Conservation (phyloP, 495 filamentous ascomycete species). For the Neurospora sp. region DNA sequence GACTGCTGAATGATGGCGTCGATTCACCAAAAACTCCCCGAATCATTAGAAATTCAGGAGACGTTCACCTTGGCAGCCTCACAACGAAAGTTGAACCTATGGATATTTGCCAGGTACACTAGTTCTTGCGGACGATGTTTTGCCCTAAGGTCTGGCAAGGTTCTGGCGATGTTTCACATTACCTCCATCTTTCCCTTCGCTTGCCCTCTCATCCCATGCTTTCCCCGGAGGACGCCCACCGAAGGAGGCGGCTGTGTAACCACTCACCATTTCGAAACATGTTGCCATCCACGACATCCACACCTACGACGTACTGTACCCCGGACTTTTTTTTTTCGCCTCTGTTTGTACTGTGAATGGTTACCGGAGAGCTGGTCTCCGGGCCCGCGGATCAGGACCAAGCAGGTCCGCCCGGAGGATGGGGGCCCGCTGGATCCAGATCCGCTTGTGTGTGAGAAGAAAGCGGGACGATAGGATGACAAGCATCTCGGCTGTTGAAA, state of each 20-base stretch:
- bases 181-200: background rate
- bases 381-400: background rate
- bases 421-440: background rate
- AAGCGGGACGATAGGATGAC: background rate
- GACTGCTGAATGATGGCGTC: no score
- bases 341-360: background rate
- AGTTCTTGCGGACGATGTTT: background rate
- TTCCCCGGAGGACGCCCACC: background rate
- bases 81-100: no score
- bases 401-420: background rate
- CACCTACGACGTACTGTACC: background rate
- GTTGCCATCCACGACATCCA: background rate
- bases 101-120: background rate
- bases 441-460: background rate
- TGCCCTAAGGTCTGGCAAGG: background rate
- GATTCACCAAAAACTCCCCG: no score
- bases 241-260: background rate
- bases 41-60: no score
- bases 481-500: background rate
- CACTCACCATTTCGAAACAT: background rate
- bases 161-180: background rate
- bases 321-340: background rate
- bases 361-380: background rate
- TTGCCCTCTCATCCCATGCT: background rate
- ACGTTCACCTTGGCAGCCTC: no score